Evolutionary conservation across 768 basidiomycete species (phyloP), one percentile per base, ranked within the genome.

Genomic region (Podaxis mareebaensis): DNA sequence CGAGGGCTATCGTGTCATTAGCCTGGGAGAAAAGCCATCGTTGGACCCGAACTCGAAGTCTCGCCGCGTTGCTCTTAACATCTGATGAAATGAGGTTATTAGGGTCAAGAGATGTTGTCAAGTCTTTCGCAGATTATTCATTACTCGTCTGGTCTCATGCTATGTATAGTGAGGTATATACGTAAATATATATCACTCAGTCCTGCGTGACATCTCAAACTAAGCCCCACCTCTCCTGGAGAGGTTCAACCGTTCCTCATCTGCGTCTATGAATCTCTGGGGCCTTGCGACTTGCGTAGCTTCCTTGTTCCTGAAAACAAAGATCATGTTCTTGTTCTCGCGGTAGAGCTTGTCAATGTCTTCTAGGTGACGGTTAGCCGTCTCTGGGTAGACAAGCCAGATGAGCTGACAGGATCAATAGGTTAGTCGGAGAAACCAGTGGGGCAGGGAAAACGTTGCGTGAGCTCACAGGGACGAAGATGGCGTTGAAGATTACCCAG

Each of bases 11-110:
- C 77, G 86, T 12, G 81, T 83, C 5, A 82, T 85, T 49, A 79
- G 78, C 64, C 68, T 85, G 15, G 85, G 85, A 33, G 85, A 87
- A 70, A 75, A 70, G 60, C 85, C 85, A 0, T 85, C 74, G 70
- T 78, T 81, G 60, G 83, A 85, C 67, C 74, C 76, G 1, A 67
- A 72, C 13, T 75, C 75, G 1, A 73, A 67, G 65, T 77, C 77
- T 17, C 67, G 79, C 10, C 49, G 26, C 2, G 49, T 11, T 11
- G 48, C 48, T 3, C 48, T 49, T 8, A 49, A 49, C 22, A 13
- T 49, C 1, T 49, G 13, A 20, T 15, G 1, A 44, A 7, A 7
- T 12, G 13, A n/a, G n/a, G n/a, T 13, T 17, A n/a, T 42, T 4
- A 17, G 12, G 42, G 42, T n/a, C 4, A 15, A 44, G n/a, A 13